phyloP scores from a whole-genome alignment of 257 asterid species.

The Misopates orontium region DNA sequence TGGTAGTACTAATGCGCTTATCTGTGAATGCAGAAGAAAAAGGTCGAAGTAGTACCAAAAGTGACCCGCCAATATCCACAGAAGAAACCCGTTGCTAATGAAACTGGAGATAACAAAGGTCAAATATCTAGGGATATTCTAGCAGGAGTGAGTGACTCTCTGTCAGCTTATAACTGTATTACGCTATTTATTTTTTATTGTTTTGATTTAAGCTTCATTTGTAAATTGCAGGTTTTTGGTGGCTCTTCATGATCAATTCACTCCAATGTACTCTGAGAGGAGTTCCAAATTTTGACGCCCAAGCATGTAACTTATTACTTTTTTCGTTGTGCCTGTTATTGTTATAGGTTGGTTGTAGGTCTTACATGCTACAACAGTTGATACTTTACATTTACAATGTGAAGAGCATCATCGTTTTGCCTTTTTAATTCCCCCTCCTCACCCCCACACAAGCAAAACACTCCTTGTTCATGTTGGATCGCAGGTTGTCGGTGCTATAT shows the following conservation, averaged over 20 bases:
- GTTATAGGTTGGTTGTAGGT: constrained; percentile 4
- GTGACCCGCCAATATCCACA: constrained; percentile 63
- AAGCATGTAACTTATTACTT: not conserved
- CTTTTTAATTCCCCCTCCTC: too few species aligned
- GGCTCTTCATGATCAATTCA: constrained; percentile 36
- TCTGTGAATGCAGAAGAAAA: constrained; percentile 58
- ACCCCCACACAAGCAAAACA: too few species aligned
- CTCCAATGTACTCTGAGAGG: not conserved
- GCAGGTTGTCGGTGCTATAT: not conserved
- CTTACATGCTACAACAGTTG: not conserved
- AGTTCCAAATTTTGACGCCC: constrained; percentile 16
- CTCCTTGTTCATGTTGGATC: too few species aligned
- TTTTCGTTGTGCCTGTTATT: constrained; percentile 1
- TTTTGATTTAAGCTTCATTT: constrained; percentile 19
- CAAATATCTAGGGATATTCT: constrained; percentile 60
- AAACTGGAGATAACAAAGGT: constrained; percentile 44
- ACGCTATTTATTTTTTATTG: constrained; percentile 1
- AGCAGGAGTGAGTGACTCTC: constrained; percentile 57
- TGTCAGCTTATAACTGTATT: not conserved
- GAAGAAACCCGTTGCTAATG: constrained; percentile 49
- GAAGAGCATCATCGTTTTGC: constrained; percentile 10
- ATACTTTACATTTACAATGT: not conserved
- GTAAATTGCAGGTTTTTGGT: constrained; percentile 53
- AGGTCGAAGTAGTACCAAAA: constrained; percentile 57
- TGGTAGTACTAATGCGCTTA: constrained; percentile 1